Conservation (phyloP, 805 yeast genomes). For the Kazachstania kunashirensis region DNA sequence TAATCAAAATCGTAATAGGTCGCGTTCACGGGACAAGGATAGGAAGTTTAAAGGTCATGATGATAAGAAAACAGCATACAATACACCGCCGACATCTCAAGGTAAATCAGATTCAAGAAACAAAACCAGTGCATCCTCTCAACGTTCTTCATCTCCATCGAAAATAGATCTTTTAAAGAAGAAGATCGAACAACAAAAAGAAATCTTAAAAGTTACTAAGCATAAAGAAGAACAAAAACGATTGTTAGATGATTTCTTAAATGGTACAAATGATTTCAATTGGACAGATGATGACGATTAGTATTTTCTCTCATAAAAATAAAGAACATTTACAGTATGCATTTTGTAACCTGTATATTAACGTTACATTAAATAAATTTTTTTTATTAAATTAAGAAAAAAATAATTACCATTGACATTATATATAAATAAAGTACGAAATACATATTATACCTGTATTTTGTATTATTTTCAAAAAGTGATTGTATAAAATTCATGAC, state of each 20-base stretch:
- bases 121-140: background rate
- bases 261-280: constrained; percentile 17
- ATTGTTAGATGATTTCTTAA: constrained; percentile 23
- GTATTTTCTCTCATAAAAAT: too few relatives aligned
- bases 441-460: too few relatives aligned
- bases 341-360: too few relatives aligned
- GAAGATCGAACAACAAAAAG: constrained; percentile 26
- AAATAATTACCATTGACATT: too few relatives aligned
- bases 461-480: too few relatives aligned
- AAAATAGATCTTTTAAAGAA: constrained; percentile 19
- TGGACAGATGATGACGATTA: constrained; percentile 26
- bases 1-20: background rate
- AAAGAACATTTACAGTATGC: too few relatives aligned
- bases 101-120: background rate
- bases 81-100: background rate
- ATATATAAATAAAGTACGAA: too few relatives aligned
- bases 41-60: too few relatives aligned
- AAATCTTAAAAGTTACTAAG: constrained; percentile 14
- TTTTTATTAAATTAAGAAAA: too few relatives aligned
- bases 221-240: constrained; percentile 23
- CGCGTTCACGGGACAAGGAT: too few relatives aligned
- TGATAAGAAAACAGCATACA: background rate
- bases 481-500: too few relatives aligned
- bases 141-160: background rate
- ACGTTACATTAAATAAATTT: too few relatives aligned